Evolutionary conservation across 148 eudicot species (phyloP).

Genomic region (Rhododendron vialii): DNA sequence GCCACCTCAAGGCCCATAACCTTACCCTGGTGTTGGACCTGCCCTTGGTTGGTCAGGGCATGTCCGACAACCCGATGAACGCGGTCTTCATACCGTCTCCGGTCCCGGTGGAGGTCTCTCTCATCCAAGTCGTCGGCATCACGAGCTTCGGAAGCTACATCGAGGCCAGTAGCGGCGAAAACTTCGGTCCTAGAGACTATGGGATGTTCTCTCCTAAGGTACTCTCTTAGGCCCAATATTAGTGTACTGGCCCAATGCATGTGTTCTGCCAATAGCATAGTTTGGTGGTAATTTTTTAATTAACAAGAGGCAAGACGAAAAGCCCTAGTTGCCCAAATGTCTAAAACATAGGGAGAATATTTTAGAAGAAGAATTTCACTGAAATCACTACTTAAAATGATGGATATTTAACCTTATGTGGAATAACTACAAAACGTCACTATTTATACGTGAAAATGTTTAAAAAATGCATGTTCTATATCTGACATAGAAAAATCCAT

Average conservation of each 20-base stretch:
- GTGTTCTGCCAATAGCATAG: neutral
- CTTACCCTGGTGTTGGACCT: conserved; percentile 57
- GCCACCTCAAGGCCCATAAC: conserved; percentile 60
- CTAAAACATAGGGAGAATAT: neutral
- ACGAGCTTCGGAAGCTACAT: conserved; percentile 70
- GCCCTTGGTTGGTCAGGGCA: conserved; percentile 68
- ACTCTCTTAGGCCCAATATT: neutral
- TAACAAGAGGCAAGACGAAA: neutral
- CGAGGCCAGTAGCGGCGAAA: conserved; percentile 80
- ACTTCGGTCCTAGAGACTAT: conserved; percentile 46
- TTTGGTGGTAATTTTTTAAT: neutral
- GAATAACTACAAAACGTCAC: too few species aligned
- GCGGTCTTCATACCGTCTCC: conserved; percentile 82
- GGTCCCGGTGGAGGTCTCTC: conserved; percentile 67
- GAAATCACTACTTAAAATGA: neutral
- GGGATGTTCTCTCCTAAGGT: conserved; percentile 98
- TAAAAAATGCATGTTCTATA: too few species aligned
- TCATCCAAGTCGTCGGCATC: conserved; percentile 82
- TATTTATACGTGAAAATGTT: neutral
- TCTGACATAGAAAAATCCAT: neutral
- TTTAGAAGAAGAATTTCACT: neutral
- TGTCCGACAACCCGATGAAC: conserved; percentile 93
- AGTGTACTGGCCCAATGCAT: neutral
- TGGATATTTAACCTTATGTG: neutral
- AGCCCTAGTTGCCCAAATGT: neutral